These are phyloP conservation scores for Aegilops bicornis DNA, from an alignment of 176 grass and related monocot species.

Conservation along the genomic window DNA sequence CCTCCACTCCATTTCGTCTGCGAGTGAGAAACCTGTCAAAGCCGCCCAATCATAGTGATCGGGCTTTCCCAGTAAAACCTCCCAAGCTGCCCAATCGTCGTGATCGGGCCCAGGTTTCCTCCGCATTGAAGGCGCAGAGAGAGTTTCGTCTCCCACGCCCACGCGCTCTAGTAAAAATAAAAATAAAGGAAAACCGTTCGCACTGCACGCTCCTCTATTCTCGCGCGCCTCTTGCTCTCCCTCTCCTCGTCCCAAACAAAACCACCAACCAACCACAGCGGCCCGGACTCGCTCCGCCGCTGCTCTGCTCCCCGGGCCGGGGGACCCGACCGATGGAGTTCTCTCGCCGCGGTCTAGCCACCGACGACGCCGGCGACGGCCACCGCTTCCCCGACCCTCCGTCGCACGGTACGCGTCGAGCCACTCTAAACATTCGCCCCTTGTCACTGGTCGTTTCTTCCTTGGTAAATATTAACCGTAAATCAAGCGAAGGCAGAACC, in stretches of 20 bases:
- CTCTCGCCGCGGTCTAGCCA: neutral
- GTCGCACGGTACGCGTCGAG: neutral
- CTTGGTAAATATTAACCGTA: no score
- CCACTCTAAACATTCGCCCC: neutral
- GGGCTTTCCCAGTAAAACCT: no score
- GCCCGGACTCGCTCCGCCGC: neutral
- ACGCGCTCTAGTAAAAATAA: no score
- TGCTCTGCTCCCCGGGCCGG: neutral
- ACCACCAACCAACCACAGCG: neutral
- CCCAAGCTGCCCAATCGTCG: no score
- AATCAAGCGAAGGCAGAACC: no score
- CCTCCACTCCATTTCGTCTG: no score
- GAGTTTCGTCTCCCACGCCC: no score
- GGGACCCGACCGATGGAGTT: conserved; percentile 18
- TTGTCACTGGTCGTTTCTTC: no score
- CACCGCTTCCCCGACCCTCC: conserved; percentile 9
- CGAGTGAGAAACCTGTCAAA: no score
- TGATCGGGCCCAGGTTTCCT: no score
- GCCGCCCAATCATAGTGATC: no score
- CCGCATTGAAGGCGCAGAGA: no score
- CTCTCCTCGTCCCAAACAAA: neutral
- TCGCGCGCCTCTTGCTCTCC: neutral
- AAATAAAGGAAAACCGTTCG: neutral
- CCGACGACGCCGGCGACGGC: neutral
- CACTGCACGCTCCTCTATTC: neutral